A percentile compares a stretch with the other conserved stretches of the same genome.
These are phyloP conservation scores for Dissophora ornata DNA, from an alignment of 192 early-diverging fungal genomes.

Conservation along the genomic window DNA sequence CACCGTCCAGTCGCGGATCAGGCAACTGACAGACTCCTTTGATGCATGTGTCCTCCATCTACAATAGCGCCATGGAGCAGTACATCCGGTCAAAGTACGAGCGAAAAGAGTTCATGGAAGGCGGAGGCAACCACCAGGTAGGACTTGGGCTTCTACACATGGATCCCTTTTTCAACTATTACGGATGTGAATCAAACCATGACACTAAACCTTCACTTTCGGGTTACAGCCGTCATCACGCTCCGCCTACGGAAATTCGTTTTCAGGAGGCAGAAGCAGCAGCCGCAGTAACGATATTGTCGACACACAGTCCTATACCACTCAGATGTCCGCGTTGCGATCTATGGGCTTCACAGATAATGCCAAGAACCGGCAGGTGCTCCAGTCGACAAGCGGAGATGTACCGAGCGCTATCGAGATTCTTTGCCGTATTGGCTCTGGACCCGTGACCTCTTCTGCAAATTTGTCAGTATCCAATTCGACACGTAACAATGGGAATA, in stretches of 20 bases:
- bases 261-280: slow-evolving; percentile 30
- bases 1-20: too few relatives aligned
- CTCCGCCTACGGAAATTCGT: slow-evolving; percentile 50
- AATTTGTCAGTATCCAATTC: slow-evolving; percentile 10
- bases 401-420: slow-evolving; percentile 80
- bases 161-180: too few relatives aligned
- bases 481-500: slow-evolving; percentile 12
- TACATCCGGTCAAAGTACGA: slow-evolving; percentile 96
- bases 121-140: slow-evolving; percentile 48
- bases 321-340: slow-evolving; percentile 53
- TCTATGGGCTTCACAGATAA: slow-evolving; percentile 91
- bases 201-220: neutral
- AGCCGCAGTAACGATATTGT: slow-evolving; percentile 21
- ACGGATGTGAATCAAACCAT: too few relatives aligned
- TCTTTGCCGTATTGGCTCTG: slow-evolving; percentile 63
- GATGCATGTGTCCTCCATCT: too few relatives aligned
- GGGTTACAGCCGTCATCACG: slow-evolving; percentile 19
- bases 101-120: slow-evolving; percentile 70
- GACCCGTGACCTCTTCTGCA: slow-evolving; percentile 36
- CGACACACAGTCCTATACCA: slow-evolving; percentile 52
- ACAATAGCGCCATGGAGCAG: slow-evolving; percentile 81
- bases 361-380: slow-evolving; percentile 70
- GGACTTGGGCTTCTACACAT: too few relatives aligned
- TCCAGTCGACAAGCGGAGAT: slow-evolving; percentile 77
- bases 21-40: too few relatives aligned